Evolutionary conservation across 2,329 filamentous ascomycete species (phyloP), one percentile per base, ranked within the genome.

Genomic region (Aspergillus sp.): DNA sequence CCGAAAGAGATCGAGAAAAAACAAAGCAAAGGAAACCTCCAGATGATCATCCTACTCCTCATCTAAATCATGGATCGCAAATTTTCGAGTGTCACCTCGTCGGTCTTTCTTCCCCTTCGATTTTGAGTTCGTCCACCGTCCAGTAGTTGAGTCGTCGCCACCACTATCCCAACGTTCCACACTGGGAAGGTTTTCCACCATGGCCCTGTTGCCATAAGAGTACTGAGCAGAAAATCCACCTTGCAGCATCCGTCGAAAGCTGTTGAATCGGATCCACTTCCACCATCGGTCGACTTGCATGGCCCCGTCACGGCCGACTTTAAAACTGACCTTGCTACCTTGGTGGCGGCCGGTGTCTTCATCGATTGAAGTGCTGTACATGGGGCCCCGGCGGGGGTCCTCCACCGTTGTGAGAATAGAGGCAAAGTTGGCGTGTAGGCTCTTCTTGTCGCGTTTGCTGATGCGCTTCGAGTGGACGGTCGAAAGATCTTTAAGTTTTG

Each of bases 201-300:
- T 76, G 12, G 79, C 75, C 50, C 76, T 71, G 57, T 84, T 84
- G 40, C 73, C 70, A 58, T 81, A 74, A 44, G 63, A 71, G 59
- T 82, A 84, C 65, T 85, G 81, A 43, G 73, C 73, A 41, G 80
- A 64, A 53, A 85, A 82, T 0, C 81, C 81, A 9, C 78, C 76
- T 48, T 79, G 77, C 36, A 86, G 66, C 29, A 82, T 68, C 35
- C 82, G 67, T 57, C 80, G 75, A 45, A 87, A 65, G 3, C 77
- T 76, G 50, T 81, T 78, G 43, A 86, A 65, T 29, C 82, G 73
- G 54, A 80, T 73, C 56, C 85, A 69, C 64, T 87, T 87, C 83
- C 83, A 87, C 84, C 84, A 88, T 53, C 77, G 76, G 63, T 87
- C 82, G 43, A 87, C 80, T 43, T 71, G 75, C 71, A 86, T 78